Percentiles rank a stretch among this genome's conserved stretches.
Evolutionary conservation across 768 basidiomycete genomes (phyloP).

Genomic region (Tephrocybe rancida): DNA sequence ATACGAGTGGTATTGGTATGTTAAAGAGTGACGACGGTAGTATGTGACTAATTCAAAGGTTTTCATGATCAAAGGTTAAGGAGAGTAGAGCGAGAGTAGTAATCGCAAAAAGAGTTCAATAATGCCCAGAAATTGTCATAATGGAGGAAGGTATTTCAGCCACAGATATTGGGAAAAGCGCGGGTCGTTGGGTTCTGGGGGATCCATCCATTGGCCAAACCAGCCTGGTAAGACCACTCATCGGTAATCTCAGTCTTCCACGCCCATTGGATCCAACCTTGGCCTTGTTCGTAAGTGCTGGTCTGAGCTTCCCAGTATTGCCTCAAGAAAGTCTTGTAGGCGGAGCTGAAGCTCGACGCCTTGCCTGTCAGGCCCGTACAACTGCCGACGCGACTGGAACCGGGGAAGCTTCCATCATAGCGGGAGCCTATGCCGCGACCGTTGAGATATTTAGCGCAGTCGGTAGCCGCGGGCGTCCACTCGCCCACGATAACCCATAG

Average conservation of each 20-base stretch:
- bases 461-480: constrained; percentile 79
- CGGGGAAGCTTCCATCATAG: constrained; percentile 64
- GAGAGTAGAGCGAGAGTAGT: constrained; percentile 2
- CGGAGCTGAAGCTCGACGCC: constrained; percentile 71
- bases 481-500: constrained; percentile 90
- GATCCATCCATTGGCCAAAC: constrained; percentile 83
- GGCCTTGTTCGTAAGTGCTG: constrained; percentile 66
- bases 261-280: constrained; percentile 82
- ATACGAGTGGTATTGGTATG: not conserved
- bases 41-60: not conserved
- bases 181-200: constrained; percentile 54
- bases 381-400: constrained; percentile 70
- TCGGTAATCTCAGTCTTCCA: constrained; percentile 85
- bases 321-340: constrained; percentile 81
- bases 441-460: constrained; percentile 83
- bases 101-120: not conserved
- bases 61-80: not conserved
- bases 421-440: constrained; percentile 75
- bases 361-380: constrained; percentile 75
- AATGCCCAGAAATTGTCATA: not conserved
- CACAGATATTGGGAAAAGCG: constrained; percentile 68
- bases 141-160: constrained; percentile 22
- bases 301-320: constrained; percentile 87
- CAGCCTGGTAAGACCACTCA: constrained; percentile 90
- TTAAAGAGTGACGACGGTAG: constrained; percentile 2